These are phyloP conservation scores for Lophiotrema nucula DNA, from an alignment of 495 filamentous ascomycete species.

Conservation along the genomic window DNA sequence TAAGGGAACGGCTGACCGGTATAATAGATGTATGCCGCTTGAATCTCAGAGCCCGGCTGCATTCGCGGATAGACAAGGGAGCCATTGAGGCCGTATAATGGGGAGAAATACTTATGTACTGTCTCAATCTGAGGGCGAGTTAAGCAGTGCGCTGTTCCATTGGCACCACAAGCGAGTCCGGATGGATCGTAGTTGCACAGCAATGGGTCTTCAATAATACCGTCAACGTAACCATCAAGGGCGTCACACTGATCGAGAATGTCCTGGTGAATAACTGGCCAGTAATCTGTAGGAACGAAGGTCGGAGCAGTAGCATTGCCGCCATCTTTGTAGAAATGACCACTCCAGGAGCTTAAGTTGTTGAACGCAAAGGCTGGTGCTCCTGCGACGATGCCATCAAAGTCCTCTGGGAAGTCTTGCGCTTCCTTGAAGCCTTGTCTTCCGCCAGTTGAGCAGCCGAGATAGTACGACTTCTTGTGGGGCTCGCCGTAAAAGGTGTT, in stretches of 20 bases:
- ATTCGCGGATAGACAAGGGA: constrained; percentile 40
- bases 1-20: constrained; percentile 9
- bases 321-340: constrained; percentile 10
- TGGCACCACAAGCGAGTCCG: constrained; percentile 24
- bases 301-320: constrained; percentile 9
- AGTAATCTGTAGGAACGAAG: constrained; percentile 33
- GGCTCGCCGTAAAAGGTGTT: constrained; percentile 49
- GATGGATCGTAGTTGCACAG: constrained; percentile 32
- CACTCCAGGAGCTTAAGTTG: constrained; percentile 52
- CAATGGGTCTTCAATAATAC: constrained; percentile 34
- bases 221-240: constrained; percentile 21
- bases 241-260: constrained; percentile 23
- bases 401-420: constrained; percentile 53
- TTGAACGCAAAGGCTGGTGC: constrained; percentile 44
- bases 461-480: constrained; percentile 53
- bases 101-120: constrained; percentile 17
- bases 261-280: constrained; percentile 34
- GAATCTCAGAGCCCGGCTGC: constrained; percentile 33
- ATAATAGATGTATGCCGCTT: constrained; percentile 7
- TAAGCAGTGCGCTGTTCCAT: constrained; percentile 33
- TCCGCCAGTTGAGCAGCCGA: constrained; percentile 59
- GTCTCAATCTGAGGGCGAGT: constrained; percentile 20
- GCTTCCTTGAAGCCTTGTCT: constrained; percentile 54
- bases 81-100: constrained; percentile 20
- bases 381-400: constrained; percentile 48